Percentiles rank a stretch among this genome's conserved stretches.
These are phyloP conservation scores for Sarcomyxa edulis DNA, from an alignment of 768 basidiomycete species.

Conservation along the genomic window DNA sequence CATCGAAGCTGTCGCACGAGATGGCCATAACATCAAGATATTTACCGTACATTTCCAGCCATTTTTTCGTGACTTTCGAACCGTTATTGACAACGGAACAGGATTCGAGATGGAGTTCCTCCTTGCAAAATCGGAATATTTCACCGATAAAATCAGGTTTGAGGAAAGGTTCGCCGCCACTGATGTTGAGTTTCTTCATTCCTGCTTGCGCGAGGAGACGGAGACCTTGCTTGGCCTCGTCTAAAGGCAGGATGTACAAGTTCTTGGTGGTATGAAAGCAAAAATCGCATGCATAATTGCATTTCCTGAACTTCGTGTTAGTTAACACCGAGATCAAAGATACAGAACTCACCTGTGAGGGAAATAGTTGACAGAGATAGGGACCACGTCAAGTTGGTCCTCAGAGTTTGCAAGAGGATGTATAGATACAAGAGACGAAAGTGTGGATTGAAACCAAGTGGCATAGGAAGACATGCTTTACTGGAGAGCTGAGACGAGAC, in stretches of 20 bases:
- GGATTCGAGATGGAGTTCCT: slow-evolving; percentile 28
- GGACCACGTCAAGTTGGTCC: slow-evolving; percentile 3
- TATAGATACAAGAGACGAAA: too few species aligned
- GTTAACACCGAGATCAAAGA: background rate
- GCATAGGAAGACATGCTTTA: too few species aligned
- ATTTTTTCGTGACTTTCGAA: slow-evolving; percentile 35
- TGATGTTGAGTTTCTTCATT: slow-evolving; percentile 31
- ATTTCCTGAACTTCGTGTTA: slow-evolving; percentile 12
- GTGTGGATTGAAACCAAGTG: too few species aligned
- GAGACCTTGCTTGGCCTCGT: slow-evolving; percentile 27
- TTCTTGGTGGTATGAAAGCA: slow-evolving; percentile 36
- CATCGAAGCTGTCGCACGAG: slow-evolving; percentile 32
- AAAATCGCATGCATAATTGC: slow-evolving; percentile 34
- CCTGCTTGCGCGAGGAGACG: slow-evolving; percentile 24
- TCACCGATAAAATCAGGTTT: slow-evolving; percentile 31
- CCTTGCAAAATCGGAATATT: slow-evolving; percentile 30
- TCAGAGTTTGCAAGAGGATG: too few species aligned
- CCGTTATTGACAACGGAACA: slow-evolving; percentile 23
- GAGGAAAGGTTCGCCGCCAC: slow-evolving; percentile 32
- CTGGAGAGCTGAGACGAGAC: too few species aligned
- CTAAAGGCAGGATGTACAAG: slow-evolving; percentile 25
- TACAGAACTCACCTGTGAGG: slow-evolving; percentile 10
- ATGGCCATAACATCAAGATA: slow-evolving; percentile 37
- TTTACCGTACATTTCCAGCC: slow-evolving; percentile 31
- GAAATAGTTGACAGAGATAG: slow-evolving; percentile 22